Percentiles rank a stretch among this genome's conserved stretches.
phyloP scores from a whole-genome alignment of 2,329 filamentous ascomycete species.

The Alternaria ventricosa region DNA sequence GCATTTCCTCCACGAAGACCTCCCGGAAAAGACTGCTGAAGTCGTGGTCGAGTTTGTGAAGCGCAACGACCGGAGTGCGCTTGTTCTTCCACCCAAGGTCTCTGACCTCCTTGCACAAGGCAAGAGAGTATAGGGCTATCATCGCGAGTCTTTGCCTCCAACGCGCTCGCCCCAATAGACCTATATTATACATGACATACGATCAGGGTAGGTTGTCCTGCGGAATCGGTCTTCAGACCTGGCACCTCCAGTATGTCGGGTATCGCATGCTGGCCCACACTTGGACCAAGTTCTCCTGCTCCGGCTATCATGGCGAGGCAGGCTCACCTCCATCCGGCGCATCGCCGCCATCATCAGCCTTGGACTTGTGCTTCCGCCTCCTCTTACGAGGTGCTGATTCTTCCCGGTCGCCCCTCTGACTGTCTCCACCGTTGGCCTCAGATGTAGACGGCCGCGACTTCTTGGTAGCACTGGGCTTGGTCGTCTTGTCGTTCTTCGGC shows the following conservation, averaged over 20 bases:
- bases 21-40: constrained; percentile 86
- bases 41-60: constrained; percentile 89
- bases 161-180: not conserved
- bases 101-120: constrained; percentile 57
- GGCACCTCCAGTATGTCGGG: constrained; percentile 8
- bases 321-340: constrained; percentile 21
- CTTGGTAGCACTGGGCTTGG: constrained; percentile 19
- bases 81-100: constrained; percentile 93
- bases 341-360: constrained; percentile 30
- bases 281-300: not conserved
- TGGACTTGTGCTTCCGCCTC: constrained; percentile 50
- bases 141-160: not conserved
- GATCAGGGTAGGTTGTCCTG: not conserved
- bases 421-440: constrained; percentile 17
- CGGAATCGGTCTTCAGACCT: not conserved
- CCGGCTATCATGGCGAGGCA: constrained; percentile 26
- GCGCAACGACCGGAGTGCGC: constrained; percentile 81
- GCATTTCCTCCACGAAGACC: constrained; percentile 96
- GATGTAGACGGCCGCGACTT: constrained; percentile 17
- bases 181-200: not conserved
- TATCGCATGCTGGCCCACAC: constrained; percentile 12
- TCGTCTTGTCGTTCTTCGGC: constrained; percentile 59
- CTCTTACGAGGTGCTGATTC: constrained; percentile 44
- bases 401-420: constrained; percentile 19
- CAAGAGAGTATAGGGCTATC: constrained; percentile 54